A percentile compares a stretch with the other conserved stretches of the same genome.
Conservation (phyloP, 371 early-diverging fungal species). For the Mortierella sp. region DNA sequence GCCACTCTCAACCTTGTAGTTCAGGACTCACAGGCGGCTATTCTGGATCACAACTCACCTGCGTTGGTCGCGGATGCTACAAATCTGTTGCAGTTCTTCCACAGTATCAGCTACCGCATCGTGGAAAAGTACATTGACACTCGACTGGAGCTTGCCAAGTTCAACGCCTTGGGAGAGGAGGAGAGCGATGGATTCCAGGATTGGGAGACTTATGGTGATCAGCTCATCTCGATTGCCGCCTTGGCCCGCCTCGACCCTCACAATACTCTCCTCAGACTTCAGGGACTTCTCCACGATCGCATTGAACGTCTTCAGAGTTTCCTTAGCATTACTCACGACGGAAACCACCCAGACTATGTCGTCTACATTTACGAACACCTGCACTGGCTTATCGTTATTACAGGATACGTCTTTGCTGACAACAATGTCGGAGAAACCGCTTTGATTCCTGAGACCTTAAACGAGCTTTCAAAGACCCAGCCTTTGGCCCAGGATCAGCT, state of each 20-base stretch:
- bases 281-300: slow-evolving; percentile 65
- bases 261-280: slow-evolving; percentile 64
- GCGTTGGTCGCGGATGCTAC: slow-evolving; percentile 41
- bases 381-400: slow-evolving; percentile 83
- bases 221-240: slow-evolving; percentile 75
- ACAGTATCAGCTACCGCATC: slow-evolving; percentile 67
- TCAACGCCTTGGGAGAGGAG: slow-evolving; percentile 66
- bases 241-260: slow-evolving; percentile 74
- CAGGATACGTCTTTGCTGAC: slow-evolving; percentile 78
- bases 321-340: slow-evolving; percentile 50
- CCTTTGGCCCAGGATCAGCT: slow-evolving; percentile 66
- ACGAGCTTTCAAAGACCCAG: slow-evolving; percentile 71
- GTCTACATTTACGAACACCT: slow-evolving; percentile 73
- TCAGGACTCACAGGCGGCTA: slow-evolving; percentile 42
- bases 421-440: slow-evolving; percentile 81
- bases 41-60: slow-evolving; percentile 37
- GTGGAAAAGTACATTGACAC: slow-evolving; percentile 78
- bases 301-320: slow-evolving; percentile 63
- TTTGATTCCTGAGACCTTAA: slow-evolving; percentile 73
- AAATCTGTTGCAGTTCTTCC: slow-evolving; percentile 65
- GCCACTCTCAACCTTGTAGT: slow-evolving; percentile 13
- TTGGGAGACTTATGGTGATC: slow-evolving; percentile 82
- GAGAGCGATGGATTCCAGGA: slow-evolving; percentile 78
- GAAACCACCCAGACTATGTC: slow-evolving; percentile 49
- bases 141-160: slow-evolving; percentile 72